Base-by-base conservation (phyloP, 768 basidiomycete species). In the Rhodotorula babjevae region DNA sequence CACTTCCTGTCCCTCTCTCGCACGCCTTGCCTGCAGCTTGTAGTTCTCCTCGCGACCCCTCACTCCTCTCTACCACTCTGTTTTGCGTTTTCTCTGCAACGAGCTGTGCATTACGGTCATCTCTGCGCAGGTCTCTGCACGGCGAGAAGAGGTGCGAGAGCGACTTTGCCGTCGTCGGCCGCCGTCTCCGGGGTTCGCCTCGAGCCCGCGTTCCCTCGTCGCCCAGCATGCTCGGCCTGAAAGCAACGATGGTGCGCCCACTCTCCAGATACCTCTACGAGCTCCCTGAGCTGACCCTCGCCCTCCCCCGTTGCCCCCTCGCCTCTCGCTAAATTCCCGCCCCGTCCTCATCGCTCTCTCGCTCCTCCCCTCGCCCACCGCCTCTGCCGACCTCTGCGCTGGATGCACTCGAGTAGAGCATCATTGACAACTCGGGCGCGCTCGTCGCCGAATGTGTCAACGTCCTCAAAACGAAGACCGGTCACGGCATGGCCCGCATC, bases 381-480 rank as follows among this genome's bases (percentile, higher is more conserved):
- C 1, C 29, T 27, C 49, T 44, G 59, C 44, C 25, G 40, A 36
- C 36, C n/a, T 33, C 15, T 27, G 27, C 11, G 6, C 3, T 9
- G 44, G 27, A 7, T 15, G 10, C 42, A 3, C 6, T 2, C 11
- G 23, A 10, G 8, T 65, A 76, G 68, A 76, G 93, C 91, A 89
- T 92, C 75, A 96, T 98, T 81, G 95, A 98, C 84, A 98, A 98
- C 82, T 93, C 95, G 12, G 95, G 95, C 46, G 94, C 92, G 14
- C 85, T 97, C 73, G 83, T 95, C 72, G 89, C 93, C 55, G 95
- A 97, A 84, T 96, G 93, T 79, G 92, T 98, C 80, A 96, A 97
- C 81, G 87, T 98, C 42, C 85, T 96, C 69, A 97, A 97, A 82
- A 88, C 91, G 80, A 98, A 97, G 82, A 91, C 93, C 77, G 94